phyloP scores from a whole-genome alignment of 2,329 filamentous ascomycete genomes.

The Tolypocladium tropicale region DNA sequence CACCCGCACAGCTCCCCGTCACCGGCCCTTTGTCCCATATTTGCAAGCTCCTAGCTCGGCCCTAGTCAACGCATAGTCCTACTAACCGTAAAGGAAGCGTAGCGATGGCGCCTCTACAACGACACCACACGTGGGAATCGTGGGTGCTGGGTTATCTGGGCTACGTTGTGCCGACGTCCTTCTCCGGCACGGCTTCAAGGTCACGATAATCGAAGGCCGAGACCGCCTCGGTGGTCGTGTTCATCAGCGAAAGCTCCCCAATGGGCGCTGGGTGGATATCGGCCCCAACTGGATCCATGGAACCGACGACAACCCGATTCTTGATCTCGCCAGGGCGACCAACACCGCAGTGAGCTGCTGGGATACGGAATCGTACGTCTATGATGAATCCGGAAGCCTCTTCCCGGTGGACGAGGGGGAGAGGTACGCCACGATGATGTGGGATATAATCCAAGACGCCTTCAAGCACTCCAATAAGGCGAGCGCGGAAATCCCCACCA shows the following conservation, averaged over 20 bases:
- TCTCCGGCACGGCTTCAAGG: slow-evolving; percentile 51
- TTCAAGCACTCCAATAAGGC: slow-evolving; percentile 56
- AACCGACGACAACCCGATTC: slow-evolving; percentile 58
- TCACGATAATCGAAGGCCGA: slow-evolving; percentile 61
- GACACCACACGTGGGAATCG: slow-evolving; percentile 49
- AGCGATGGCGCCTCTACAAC: slow-evolving; percentile 6
- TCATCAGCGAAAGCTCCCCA: slow-evolving; percentile 37
- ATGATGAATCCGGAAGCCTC: slow-evolving; percentile 43
- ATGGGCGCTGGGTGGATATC: slow-evolving; percentile 40
- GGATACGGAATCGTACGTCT: slow-evolving; percentile 44
- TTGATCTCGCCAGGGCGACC: slow-evolving; percentile 54
- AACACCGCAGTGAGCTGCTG: slow-evolving; percentile 36
- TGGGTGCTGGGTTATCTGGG: slow-evolving; percentile 61
- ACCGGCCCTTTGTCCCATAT: background rate
- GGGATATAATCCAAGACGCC: slow-evolving; percentile 57
- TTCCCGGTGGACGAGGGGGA: slow-evolving; percentile 37
- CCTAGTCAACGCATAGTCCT: slow-evolving; percentile 5
- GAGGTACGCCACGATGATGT: slow-evolving; percentile 44
- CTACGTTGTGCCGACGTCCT: slow-evolving; percentile 62
- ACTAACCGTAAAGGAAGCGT: slow-evolving; percentile 11
- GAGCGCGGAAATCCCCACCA: slow-evolving; percentile 33
- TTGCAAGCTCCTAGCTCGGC: background rate
- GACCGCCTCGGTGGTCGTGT: slow-evolving; percentile 58
- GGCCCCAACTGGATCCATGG: slow-evolving; percentile 79
- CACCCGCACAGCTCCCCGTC: background rate